A percentile compares a stretch with the other conserved stretches of the same genome.
Evolutionary conservation across 257 asterid species (phyloP).

Genomic region (Solanum piurae): DNA sequence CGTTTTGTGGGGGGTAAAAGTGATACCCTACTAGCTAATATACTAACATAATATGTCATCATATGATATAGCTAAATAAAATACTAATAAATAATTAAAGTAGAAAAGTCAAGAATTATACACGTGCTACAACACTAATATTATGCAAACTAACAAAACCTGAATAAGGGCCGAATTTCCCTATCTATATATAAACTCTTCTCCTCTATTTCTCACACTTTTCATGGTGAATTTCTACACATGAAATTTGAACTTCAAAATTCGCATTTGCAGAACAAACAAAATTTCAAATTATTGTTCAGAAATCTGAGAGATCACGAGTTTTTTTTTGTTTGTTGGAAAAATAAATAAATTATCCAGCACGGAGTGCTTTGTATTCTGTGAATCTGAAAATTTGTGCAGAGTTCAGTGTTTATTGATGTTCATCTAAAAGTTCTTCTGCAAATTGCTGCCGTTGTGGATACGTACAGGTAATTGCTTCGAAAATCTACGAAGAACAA

Average conservation of each 20-base stretch:
- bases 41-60: not conserved
- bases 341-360: not conserved
- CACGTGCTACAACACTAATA: not conserved
- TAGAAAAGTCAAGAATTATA: not conserved
- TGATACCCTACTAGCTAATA: not conserved
- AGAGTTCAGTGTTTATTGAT: not conserved
- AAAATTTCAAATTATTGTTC: not conserved
- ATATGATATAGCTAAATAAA: not conserved
- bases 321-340: not conserved
- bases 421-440: not conserved
- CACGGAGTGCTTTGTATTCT: not conserved
- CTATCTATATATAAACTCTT: not conserved
- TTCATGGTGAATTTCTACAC: not conserved
- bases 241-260: not conserved
- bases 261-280: not conserved
- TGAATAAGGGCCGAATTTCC: not conserved
- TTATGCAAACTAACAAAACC: not conserved
- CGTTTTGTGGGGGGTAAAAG: not conserved
- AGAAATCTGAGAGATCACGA: not conserved
- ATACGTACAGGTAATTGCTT: not conserved
- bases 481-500: not conserved
- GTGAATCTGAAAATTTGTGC: not conserved
- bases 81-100: no score
- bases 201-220: not conserved
- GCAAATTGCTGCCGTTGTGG: not conserved